Evolutionary conservation across 1,139 yeast genomes (phyloP).

Genomic region (Geotrichum histeridarum): DNA sequence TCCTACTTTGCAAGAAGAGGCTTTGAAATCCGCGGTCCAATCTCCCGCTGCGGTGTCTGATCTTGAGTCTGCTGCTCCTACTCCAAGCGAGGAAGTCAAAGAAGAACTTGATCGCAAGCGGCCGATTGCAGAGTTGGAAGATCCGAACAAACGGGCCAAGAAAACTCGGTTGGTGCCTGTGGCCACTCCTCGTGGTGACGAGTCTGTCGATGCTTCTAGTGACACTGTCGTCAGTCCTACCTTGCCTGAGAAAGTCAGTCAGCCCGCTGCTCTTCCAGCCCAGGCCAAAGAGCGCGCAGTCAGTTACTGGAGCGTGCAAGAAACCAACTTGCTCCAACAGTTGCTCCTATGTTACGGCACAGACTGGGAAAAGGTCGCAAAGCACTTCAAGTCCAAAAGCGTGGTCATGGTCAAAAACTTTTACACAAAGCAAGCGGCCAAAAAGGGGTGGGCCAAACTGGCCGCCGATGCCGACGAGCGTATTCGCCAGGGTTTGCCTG

Average conservation of each 20-base stretch:
- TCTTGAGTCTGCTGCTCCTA: not conserved
- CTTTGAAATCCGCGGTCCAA: not conserved
- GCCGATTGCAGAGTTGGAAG: constrained; percentile 1
- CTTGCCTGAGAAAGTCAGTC: not conserved
- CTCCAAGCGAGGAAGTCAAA: constrained; percentile 3
- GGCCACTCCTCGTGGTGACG: not conserved
- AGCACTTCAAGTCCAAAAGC: constrained; percentile 66
- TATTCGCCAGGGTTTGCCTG: constrained; percentile 23
- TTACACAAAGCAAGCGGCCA: constrained; percentile 63
- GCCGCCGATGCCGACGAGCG: constrained; percentile 41
- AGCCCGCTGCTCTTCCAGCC: not conserved
- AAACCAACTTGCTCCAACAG: constrained; percentile 64
- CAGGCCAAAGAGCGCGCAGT: constrained; percentile 1
- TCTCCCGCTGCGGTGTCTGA: constrained; percentile 1
- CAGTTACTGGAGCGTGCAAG: constrained; percentile 89
- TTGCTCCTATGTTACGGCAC: constrained; percentile 64
- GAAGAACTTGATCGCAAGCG: constrained; percentile 8
- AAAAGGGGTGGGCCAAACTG: constrained; percentile 54
- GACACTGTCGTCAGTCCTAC: no score
- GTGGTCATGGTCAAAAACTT: constrained; percentile 85
- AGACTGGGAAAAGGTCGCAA: constrained; percentile 75
- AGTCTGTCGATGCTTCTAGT: not conserved
- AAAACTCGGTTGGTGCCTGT: not conserved
- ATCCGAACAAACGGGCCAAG: not conserved
- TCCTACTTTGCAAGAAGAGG: not conserved